Percentiles rank a stretch among this genome's conserved stretches.
These are phyloP conservation scores for Rhododendron williamsianum DNA, from an alignment of 148 eudicot genomes.

Conservation along the genomic window DNA sequence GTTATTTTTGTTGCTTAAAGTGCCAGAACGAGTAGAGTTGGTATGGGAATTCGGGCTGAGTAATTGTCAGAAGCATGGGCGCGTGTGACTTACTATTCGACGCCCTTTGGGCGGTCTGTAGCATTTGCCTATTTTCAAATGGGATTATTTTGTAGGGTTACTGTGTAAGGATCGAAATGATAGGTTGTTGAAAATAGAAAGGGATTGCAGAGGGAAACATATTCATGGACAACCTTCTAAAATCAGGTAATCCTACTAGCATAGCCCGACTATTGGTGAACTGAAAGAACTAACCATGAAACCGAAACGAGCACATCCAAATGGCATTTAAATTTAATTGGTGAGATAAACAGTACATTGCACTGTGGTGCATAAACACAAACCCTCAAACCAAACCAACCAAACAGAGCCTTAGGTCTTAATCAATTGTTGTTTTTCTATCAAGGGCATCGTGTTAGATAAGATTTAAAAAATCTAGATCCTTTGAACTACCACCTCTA, in stretches of 20 bases:
- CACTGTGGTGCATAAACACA: background rate
- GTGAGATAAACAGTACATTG: background rate
- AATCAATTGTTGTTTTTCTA: background rate
- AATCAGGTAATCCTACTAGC: conserved; percentile 6
- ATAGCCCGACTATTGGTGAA: background rate
- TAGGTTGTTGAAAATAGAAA: background rate
- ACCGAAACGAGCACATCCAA: background rate
- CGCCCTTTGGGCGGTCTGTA: background rate
- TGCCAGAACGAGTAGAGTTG: background rate
- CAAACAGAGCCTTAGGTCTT: background rate
- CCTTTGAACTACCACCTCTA: background rate
- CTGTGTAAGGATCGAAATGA: background rate
- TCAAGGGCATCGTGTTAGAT: background rate
- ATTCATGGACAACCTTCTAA: background rate
- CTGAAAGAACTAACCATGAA: background rate
- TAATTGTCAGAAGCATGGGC: background rate
- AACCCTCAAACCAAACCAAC: background rate
- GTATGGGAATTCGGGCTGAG: background rate
- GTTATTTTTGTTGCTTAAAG: too few relatives aligned
- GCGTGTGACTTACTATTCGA: background rate
- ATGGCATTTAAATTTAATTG: background rate
- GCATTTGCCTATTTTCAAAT: background rate
- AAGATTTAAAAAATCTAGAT: background rate
- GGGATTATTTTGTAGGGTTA: background rate
- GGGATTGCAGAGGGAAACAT: background rate